Percentiles rank a stretch among this genome's conserved stretches.
Conservation (phyloP, 208 protist genomes). For the Crithidia expoeki region DNA sequence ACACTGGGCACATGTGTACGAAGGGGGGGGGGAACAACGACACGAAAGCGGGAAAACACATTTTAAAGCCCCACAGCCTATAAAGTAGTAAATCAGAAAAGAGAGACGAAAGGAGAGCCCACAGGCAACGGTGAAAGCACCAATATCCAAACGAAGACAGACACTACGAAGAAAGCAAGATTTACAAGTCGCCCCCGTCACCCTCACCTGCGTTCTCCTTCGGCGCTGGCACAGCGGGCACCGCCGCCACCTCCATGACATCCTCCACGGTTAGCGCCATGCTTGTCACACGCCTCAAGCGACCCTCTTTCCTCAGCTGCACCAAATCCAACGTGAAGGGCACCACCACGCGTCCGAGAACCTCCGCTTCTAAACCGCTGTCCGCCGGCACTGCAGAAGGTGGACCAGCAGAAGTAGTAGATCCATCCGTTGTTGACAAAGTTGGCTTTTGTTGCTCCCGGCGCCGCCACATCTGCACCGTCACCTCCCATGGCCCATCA, state of each 20-base stretch:
- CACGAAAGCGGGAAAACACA: background rate
- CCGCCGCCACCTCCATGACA: background rate
- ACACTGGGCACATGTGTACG: no score
- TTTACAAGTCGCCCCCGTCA: constrained; percentile 5
- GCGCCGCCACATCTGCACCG: constrained; percentile 59
- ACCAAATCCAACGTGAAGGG: constrained; percentile 52
- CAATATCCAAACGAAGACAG: no score
- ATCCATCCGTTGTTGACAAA: background rate
- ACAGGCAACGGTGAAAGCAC: background rate
- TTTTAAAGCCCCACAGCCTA: no score
- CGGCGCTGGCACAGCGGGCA: background rate
- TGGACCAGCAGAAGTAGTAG: background rate
- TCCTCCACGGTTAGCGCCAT: constrained; percentile 17
- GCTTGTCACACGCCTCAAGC: constrained; percentile 7
- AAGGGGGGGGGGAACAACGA: background rate
- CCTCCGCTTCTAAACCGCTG: constrained; percentile 33
- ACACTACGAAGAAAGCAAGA: constrained; percentile 6
- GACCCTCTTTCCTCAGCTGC: constrained; percentile 14
- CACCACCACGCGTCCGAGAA: constrained; percentile 65
- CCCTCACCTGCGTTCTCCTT: background rate
- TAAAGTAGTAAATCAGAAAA: background rate
- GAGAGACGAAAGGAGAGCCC: constrained; percentile 6
- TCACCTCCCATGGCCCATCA: constrained; percentile 56
- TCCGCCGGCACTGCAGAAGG: background rate
- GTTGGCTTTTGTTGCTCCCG: constrained; percentile 9